phyloP scores from a whole-genome alignment of 108 stramenopile species.

The Cyclotella cryptica region DNA sequence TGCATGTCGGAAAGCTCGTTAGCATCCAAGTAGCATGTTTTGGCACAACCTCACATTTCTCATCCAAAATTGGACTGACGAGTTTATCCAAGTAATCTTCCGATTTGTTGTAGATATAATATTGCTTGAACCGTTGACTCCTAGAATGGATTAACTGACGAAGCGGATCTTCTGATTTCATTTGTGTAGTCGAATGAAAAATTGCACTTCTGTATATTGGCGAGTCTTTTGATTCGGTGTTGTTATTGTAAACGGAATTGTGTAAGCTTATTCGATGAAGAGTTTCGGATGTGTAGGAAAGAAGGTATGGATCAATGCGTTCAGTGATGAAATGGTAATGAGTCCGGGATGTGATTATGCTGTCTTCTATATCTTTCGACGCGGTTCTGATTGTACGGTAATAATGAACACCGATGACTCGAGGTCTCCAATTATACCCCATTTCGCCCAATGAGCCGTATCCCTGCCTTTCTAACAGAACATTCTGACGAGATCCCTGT shows the following conservation, averaged over 20 bases:
- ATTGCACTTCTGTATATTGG: no score
- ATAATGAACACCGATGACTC: conserved; percentile 1
- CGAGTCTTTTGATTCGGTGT: no score
- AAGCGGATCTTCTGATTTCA: no score
- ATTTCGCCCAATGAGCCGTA: conserved; percentile 5
- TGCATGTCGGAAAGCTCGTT: conserved; percentile 63
- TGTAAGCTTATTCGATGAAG: no score
- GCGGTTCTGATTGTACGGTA: not conserved
- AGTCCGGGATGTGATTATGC: not conserved
- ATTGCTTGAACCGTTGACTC: no score
- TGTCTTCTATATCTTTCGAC: not conserved
- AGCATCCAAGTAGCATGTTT: conserved; percentile 56
- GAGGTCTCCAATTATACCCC: conserved; percentile 17
- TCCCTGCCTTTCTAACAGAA: not conserved
- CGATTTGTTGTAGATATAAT: no score
- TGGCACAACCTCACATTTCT: conserved; percentile 54
- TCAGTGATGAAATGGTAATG: not conserved
- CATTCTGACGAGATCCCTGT: not conserved
- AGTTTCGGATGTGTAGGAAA: no score
- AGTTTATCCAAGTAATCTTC: not conserved
- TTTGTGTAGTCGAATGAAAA: no score
- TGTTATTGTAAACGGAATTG: no score
- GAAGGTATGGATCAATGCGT: no score
- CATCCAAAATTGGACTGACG: conserved; percentile 38
- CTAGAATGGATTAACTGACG: not conserved